phyloP scores from a whole-genome alignment of 257 asterid species.

The Primulina tabacum region DNA sequence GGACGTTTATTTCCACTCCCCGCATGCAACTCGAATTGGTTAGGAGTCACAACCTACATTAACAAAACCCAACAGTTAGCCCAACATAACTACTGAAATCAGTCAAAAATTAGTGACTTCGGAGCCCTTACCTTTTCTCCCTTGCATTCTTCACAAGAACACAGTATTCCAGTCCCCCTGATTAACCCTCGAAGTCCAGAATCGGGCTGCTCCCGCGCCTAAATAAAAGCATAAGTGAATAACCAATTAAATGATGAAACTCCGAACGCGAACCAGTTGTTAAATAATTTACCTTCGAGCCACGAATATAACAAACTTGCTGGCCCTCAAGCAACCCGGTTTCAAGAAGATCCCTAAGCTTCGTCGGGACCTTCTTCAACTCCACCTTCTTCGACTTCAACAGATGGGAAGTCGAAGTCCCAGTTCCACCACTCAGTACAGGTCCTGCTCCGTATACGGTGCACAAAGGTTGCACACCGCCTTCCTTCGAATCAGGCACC shows the following conservation, averaged over 20 bases:
- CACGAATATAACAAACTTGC: conserved; percentile 55
- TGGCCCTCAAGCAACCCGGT: conserved; percentile 87
- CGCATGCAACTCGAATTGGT: conserved; percentile 78
- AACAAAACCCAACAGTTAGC: conserved; percentile 27
- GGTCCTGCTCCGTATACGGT: conserved; percentile 29
- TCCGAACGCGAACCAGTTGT: not conserved
- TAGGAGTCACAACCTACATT: conserved; percentile 72
- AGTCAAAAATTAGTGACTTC: conserved; percentile 3
- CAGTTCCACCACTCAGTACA: conserved; percentile 19
- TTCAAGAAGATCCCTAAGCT: conserved; percentile 71
- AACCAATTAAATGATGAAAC: conserved; percentile 19
- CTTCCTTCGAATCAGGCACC: conserved; percentile 28
- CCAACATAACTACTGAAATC: conserved; percentile 11
- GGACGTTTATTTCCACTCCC: conserved; percentile 74
- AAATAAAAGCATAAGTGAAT: conserved; percentile 24
- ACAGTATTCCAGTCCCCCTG: conserved; percentile 63
- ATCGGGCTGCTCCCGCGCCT: conserved; percentile 47
- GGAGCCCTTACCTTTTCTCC: conserved; percentile 50
- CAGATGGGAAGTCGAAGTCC: conserved; percentile 34
- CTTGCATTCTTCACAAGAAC: conserved; percentile 67
- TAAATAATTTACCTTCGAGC: conserved; percentile 52
- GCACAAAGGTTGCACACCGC: conserved; percentile 21
- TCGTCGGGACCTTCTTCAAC: conserved; percentile 48
- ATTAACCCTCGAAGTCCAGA: conserved; percentile 64
- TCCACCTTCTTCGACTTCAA: conserved; percentile 61